Evolutionary conservation across 768 basidiomycete species (phyloP).

Genomic region (Hirschioporus abietinus): DNA sequence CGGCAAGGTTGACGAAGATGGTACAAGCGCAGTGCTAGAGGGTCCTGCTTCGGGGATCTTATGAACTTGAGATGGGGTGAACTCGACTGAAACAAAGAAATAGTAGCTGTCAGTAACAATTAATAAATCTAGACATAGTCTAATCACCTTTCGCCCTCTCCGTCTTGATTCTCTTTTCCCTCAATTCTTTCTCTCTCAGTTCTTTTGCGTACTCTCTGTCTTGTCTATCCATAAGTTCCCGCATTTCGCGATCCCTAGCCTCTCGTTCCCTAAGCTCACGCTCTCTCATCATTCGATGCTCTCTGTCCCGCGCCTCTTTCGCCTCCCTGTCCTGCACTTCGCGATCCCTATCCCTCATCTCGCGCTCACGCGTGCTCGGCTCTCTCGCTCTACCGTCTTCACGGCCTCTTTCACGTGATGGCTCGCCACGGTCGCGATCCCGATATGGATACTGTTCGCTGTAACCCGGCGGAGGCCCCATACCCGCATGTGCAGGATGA

Average conservation of each 20-base stretch:
- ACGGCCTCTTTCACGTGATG: constrained; percentile 29
- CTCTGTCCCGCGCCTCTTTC: neutral
- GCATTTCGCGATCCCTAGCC: neutral
- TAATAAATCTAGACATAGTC: constrained; percentile 24
- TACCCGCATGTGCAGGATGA: neutral
- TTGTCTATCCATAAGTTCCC: constrained; percentile 12
- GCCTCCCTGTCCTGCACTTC: neutral
- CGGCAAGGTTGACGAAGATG: neutral
- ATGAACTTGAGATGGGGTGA: neutral
- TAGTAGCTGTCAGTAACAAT: neutral
- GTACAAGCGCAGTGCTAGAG: neutral
- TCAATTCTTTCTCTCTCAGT: constrained; percentile 42
- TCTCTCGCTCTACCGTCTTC: constrained; percentile 31
- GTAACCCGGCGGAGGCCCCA: constrained; percentile 10
- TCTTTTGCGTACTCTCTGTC: constrained; percentile 34
- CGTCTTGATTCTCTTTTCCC: constrained; percentile 52
- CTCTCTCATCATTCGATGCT: neutral
- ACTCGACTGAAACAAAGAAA: neutral
- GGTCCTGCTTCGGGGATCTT: neutral
- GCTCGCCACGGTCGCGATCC: constrained; percentile 23
- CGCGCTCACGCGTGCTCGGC: neutral
- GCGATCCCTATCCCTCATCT: neutral
- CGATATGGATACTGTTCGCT: constrained; percentile 25
- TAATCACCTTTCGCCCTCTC: constrained; percentile 42
- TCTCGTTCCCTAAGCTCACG: neutral